Percentiles rank a stretch among this genome's conserved stretches.
phyloP scores from a whole-genome alignment of 2,329 filamentous ascomycete genomes.

The Fusarium miscanthi region DNA sequence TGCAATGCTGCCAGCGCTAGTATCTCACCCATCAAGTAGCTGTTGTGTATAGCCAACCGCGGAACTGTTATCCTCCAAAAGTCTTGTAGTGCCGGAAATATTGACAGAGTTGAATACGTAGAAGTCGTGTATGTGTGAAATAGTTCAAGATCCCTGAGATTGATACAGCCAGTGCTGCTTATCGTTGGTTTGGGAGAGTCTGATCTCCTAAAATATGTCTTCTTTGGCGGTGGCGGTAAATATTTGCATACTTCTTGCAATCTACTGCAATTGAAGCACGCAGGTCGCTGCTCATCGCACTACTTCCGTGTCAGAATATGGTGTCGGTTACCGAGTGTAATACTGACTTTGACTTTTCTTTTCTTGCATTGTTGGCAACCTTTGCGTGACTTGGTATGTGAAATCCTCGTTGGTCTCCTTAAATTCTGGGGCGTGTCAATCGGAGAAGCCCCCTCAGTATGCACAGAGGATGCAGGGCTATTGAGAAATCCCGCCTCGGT shows the following conservation, averaged over 20 bases:
- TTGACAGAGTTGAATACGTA: background rate
- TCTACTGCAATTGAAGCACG: conserved; percentile 5
- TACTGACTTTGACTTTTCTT: background rate
- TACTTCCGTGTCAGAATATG: background rate
- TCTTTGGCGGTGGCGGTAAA: background rate
- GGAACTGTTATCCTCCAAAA: background rate
- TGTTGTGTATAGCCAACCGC: background rate
- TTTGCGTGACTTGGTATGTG: background rate
- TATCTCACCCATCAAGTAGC: background rate
- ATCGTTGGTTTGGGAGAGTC: background rate
- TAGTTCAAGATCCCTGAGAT: background rate
- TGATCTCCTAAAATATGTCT: background rate
- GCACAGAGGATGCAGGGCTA: background rate
- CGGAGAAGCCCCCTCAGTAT: background rate
- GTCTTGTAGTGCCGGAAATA: background rate
- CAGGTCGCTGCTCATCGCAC: conserved; percentile 3
- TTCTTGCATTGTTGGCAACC: background rate
- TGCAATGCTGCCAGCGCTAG: background rate
- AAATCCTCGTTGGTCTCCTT: background rate
- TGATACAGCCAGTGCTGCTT: background rate
- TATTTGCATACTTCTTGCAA: background rate
- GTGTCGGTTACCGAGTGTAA: too few species aligned
- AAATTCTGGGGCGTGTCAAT: background rate
- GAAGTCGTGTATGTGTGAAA: background rate
- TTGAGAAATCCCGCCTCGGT: background rate